Conservation (phyloP, 768 basidiomycete species). For the Auricularia sp. region DNA sequence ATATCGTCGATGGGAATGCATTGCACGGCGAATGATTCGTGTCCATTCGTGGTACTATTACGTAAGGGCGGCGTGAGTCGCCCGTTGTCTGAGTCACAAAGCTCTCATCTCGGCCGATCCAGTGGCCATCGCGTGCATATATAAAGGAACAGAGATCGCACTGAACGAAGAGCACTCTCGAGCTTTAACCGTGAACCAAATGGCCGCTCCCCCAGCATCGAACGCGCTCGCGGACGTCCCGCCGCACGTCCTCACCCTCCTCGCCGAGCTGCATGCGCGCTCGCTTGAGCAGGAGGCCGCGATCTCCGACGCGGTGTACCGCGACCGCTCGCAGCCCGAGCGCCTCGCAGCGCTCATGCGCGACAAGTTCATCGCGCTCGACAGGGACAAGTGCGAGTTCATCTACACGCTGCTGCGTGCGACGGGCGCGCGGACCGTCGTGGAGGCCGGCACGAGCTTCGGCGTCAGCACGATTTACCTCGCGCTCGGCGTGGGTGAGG, state of each 20-base stretch:
- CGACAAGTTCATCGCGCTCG: conserved; percentile 2
- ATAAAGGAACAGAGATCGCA: not conserved
- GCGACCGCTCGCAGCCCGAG: not conserved
- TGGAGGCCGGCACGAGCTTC: not conserved
- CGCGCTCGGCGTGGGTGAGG: not conserved
- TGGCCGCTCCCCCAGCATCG: not conserved
- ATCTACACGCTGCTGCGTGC: not conserved
- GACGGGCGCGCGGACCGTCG: not conserved
- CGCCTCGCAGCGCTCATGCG: not conserved
- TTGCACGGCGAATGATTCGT: too few species aligned
- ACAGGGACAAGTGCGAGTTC: not conserved
- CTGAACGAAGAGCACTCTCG: not conserved
- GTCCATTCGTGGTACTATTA: too few species aligned
- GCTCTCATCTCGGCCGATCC: too few species aligned
- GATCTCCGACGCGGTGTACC: not conserved
- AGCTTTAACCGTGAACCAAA: not conserved
- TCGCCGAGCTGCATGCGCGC: not conserved
- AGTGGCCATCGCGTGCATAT: too few species aligned
- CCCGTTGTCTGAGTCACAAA: too few species aligned
- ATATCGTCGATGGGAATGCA: too few species aligned
- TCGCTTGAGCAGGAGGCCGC: not conserved
- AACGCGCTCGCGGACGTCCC: not conserved
- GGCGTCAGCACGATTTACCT: conserved; percentile 1
- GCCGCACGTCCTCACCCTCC: not conserved
- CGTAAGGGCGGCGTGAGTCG: too few species aligned